These are phyloP conservation scores for Diplodia sapinea DNA, from an alignment of 2,329 filamentous ascomycete genomes.

Conservation along the genomic window DNA sequence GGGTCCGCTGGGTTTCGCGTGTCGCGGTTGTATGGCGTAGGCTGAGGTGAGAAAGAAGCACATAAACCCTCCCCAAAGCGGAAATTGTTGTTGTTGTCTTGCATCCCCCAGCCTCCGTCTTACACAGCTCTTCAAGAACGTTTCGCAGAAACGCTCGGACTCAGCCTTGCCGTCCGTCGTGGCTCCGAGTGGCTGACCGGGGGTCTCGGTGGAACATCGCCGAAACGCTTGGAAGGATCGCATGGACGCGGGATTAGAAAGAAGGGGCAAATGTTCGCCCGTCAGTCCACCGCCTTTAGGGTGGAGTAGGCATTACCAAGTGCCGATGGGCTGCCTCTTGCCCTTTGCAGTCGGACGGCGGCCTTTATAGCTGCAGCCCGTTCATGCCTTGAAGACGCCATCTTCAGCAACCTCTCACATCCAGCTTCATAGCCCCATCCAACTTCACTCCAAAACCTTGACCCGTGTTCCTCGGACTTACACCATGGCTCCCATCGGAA, in stretches of 20 bases:
- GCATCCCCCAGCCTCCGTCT: background rate
- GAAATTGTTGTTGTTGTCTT: background rate
- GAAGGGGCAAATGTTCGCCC: background rate
- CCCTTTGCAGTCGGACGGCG: background rate
- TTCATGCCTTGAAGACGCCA: background rate
- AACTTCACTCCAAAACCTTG: background rate
- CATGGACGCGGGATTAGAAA: slow-evolving; percentile 8
- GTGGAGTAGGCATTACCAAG: background rate
- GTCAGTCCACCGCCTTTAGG: background rate
- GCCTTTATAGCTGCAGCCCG: background rate
- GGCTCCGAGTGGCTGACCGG: background rate
- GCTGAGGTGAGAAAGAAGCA: background rate
- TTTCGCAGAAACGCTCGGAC: background rate
- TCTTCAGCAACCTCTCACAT: background rate
- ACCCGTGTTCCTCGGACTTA: background rate
- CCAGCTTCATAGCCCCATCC: background rate
- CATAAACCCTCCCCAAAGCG: background rate
- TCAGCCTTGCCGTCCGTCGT: background rate
- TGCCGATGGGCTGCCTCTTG: background rate
- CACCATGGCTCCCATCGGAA: slow-evolving; percentile 36
- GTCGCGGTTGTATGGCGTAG: too few species aligned
- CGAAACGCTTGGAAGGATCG: slow-evolving; percentile 18
- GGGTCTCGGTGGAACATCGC: slow-evolving; percentile 22
- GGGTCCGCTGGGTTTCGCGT: too few species aligned
- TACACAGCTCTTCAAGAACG: background rate